These are phyloP conservation scores for Sesbania bispinosa DNA, from an alignment of 306 rosid species.

Conservation along the genomic window DNA sequence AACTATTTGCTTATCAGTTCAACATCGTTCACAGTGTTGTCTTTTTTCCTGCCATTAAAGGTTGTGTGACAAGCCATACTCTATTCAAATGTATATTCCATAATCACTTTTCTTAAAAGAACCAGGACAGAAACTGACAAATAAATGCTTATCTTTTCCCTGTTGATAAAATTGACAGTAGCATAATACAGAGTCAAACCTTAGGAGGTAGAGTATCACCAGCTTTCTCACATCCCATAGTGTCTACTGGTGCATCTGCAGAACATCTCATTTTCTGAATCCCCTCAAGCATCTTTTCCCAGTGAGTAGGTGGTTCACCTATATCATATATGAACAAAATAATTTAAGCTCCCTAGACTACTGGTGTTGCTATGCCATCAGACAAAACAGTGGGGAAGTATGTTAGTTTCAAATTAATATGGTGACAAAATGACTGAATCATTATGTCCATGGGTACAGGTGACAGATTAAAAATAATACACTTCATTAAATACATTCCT, in stretches of 20 bases:
- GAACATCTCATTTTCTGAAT: constrained; percentile 82
- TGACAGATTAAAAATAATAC: neutral
- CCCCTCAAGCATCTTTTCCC: constrained; percentile 81
- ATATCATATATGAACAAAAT: constrained; percentile 21
- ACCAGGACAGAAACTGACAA: neutral
- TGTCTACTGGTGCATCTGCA: constrained; percentile 92
- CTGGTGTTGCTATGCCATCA: neutral
- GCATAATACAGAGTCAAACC: constrained; percentile 41
- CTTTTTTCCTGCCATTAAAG: neutral
- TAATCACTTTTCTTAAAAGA: neutral
- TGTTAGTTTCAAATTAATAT: constrained; percentile 5
- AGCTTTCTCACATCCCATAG: constrained; percentile 96
- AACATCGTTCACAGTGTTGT: neutral
- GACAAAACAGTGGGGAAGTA: neutral
- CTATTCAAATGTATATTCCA: neutral
- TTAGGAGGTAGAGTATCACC: constrained; percentile 81
- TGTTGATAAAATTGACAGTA: constrained; percentile 8
- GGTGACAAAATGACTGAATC: neutral
- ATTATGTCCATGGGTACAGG: neutral
- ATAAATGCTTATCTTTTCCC: neutral
- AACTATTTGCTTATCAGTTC: neutral
- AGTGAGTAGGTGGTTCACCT: constrained; percentile 64
- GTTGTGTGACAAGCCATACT: neutral
- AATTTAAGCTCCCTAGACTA: neutral
- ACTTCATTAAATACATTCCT: neutral